Conservation (phyloP, 2,329 filamentous ascomycete species). For the Aspergillus fischeri region DNA sequence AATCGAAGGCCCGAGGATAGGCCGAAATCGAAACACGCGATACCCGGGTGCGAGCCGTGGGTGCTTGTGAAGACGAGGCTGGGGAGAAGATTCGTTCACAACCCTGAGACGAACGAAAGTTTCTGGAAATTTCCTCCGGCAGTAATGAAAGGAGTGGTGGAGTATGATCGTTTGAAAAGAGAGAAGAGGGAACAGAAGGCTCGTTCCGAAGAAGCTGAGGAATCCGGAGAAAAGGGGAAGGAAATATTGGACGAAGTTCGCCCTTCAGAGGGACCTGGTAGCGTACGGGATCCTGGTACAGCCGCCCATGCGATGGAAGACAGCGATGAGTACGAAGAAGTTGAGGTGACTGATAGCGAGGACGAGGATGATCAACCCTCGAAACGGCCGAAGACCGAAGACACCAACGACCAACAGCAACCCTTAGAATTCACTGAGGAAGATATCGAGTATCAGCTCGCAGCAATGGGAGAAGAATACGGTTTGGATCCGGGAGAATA, state of each 20-base stretch:
- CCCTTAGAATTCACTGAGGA: slow-evolving; percentile 84
- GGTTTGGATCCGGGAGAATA: slow-evolving; percentile 74
- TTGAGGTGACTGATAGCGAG: slow-evolving; percentile 65
- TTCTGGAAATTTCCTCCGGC: slow-evolving; percentile 93
- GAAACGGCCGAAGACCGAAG: slow-evolving; percentile 52
- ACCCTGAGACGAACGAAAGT: slow-evolving; percentile 78
- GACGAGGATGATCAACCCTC: slow-evolving; percentile 50
- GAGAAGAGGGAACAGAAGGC: slow-evolving; percentile 59
- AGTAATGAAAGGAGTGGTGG: slow-evolving; percentile 68
- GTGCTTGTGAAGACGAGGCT: slow-evolving; percentile 89
- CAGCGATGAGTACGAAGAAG: slow-evolving; percentile 72
- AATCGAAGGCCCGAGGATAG: slow-evolving; percentile 70
- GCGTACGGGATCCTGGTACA: slow-evolving; percentile 17
- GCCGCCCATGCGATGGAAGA: slow-evolving; percentile 43
- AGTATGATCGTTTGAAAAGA: slow-evolving; percentile 68
- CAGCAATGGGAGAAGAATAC: slow-evolving; percentile 83
- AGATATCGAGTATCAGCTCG: slow-evolving; percentile 88
- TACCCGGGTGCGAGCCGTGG: slow-evolving; percentile 84
- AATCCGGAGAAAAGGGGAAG: slow-evolving; percentile 13
- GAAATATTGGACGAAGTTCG: slow-evolving; percentile 1
- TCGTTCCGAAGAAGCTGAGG: slow-evolving; percentile 24
- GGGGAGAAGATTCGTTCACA: slow-evolving; percentile 84
- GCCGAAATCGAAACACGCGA: slow-evolving; percentile 72
- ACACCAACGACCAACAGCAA: slow-evolving; percentile 43
- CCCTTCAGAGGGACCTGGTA: slow-evolving; percentile 4